Evolutionary conservation across 2,329 filamentous ascomycete genomes (phyloP), one percentile per base, ranked within the genome.

Genomic region (Diaporthe humulicola): DNA sequence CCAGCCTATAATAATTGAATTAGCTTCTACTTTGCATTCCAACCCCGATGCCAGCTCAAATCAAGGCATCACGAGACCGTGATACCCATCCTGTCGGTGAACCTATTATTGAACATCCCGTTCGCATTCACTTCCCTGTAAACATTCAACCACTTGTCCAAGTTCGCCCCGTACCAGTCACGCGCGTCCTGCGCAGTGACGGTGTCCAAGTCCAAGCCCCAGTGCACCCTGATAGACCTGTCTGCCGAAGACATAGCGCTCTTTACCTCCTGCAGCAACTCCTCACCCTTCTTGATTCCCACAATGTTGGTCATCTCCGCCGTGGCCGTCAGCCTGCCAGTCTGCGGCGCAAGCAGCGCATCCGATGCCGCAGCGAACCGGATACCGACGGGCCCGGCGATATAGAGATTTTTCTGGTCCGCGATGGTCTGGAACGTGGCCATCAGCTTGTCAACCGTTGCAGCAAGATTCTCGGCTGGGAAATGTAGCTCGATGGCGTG

Each of bases 91-190:
- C 79, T 74, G 2, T 79, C 75, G 0, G 79, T 80, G 22, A 80
- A 80, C 38, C 71, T 76, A 73, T 79, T 80, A 74, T 80, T 78
- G 74, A 80, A 80, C 79, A 80, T 80, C 25, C 79, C 79, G 12
- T 75, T 77, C n/a, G 71, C 66, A 60, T 80, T 80, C 22, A 79
- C 71, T 50, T 75, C 48, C 30, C 70, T 50, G 60, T 78, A 79
- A 17, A 80, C 77, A 4, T 36, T 64, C n/a, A 78, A 48, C 79
- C 78, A 80, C 22, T 66, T 70, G 4, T 73, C 75, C 52, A 80
- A 75, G 17, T 77, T 71, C 0, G 30, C 73, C 0, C 77, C 75
- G 70, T 80, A 80, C 79, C 78, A 80, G 25, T 73, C 71, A 2
- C 77, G 74, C 4, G 79, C 76, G 45, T 80, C 78, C 42, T 77